These are phyloP conservation scores for Cylindrodendrum hubeiense DNA, from an alignment of 2,329 filamentous ascomycete genomes.

Conservation along the genomic window DNA sequence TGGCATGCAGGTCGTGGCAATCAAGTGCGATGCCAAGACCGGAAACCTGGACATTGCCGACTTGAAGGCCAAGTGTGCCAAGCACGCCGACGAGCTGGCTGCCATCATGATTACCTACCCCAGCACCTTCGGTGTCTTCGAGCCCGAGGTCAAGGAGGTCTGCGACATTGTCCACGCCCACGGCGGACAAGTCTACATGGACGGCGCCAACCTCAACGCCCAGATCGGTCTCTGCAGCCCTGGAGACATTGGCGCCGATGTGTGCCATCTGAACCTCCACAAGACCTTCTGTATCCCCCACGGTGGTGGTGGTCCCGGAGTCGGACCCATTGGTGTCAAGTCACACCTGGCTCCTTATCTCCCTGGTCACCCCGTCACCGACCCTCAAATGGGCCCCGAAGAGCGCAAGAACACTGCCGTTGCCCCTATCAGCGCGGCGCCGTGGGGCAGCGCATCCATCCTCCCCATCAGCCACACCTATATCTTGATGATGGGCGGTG, in stretches of 20 bases:
- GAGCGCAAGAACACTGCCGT: conserved; percentile 67
- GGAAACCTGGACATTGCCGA: conserved; percentile 92
- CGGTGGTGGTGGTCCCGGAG: conserved; percentile 92
- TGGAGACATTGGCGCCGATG: conserved; percentile 95
- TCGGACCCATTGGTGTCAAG: conserved; percentile 94
- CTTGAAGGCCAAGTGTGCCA: conserved; percentile 89
- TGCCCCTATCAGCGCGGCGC: conserved; percentile 62
- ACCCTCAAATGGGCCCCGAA: conserved; percentile 45
- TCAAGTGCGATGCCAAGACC: conserved; percentile 89
- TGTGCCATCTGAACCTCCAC: conserved; percentile 97
- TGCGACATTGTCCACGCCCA: conserved; percentile 88
- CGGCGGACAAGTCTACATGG: conserved; percentile 99
- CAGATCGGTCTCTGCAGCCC: conserved; percentile 96
- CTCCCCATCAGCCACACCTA: conserved; percentile 96
- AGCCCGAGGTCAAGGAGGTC: conserved; percentile 87
- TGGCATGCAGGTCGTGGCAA: conserved; percentile 91
- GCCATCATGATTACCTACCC: conserved; percentile 98
- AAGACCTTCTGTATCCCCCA: conserved; percentile 99
- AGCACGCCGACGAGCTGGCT: conserved; percentile 86
- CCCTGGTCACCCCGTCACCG: conserved; percentile 41
- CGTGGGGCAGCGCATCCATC: conserved; percentile 91
- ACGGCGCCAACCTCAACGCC: conserved; percentile 98
- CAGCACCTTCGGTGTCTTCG: conserved; percentile 94
- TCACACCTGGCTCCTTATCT: conserved; percentile 83
- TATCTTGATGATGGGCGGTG: conserved; percentile 85